Evolutionary conservation across 2,329 filamentous ascomycete species (phyloP).

Genomic region (Alternaria viburni): DNA sequence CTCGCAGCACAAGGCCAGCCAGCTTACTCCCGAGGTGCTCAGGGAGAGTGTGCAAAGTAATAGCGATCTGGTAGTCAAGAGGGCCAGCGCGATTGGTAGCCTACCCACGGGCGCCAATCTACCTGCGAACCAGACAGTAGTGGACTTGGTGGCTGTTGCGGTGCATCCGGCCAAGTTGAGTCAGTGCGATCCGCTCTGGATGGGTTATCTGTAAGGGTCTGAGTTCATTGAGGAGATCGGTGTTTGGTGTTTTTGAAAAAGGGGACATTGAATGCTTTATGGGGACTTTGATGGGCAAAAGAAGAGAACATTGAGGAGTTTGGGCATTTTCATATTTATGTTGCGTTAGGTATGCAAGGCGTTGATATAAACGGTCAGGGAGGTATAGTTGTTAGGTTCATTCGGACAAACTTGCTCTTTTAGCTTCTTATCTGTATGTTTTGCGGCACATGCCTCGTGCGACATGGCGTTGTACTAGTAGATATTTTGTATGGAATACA

Average conservation of each 20-base stretch:
- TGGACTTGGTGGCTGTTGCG: conserved; percentile 90
- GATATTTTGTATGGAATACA: background rate
- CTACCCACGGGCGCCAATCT: conserved; percentile 74
- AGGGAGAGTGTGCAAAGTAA: conserved; percentile 84
- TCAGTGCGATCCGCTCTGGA: conserved; percentile 92
- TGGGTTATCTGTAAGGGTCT: conserved; percentile 79
- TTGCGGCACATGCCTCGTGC: background rate
- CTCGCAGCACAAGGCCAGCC: conserved; percentile 68
- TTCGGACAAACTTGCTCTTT: background rate
- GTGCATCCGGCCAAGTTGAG: conserved; percentile 90
- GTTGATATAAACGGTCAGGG: background rate
- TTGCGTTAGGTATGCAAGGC: background rate
- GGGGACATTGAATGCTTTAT: background rate
- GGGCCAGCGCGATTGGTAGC: conserved; percentile 83
- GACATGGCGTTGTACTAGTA: background rate
- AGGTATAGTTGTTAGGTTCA: background rate
- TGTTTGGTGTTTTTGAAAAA: background rate
- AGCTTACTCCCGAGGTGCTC: conserved; percentile 67
- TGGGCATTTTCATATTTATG: background rate
- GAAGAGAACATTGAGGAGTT: background rate
- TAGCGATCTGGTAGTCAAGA: conserved; percentile 89
- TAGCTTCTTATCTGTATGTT: background rate
- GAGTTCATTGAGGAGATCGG: background rate
- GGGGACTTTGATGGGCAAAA: background rate
- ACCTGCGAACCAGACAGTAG: conserved; percentile 95